These are phyloP conservation scores for Evernia prunastri DNA, from an alignment of 495 filamentous ascomycete species.

Conservation along the genomic window DNA sequence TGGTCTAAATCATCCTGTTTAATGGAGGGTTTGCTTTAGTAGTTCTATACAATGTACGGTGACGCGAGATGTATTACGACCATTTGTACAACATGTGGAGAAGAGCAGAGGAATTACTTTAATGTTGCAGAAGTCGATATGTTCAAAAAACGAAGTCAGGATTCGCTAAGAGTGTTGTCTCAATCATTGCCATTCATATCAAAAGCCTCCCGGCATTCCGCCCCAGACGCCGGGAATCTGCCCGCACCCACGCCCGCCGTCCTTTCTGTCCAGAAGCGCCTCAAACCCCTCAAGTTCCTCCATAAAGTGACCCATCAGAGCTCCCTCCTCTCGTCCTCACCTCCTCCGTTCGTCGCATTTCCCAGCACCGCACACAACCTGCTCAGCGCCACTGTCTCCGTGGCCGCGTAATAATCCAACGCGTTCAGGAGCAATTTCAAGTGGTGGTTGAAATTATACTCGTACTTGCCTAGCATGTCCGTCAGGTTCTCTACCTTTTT, in stretches of 20 bases:
- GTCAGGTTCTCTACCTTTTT: constrained; percentile 45
- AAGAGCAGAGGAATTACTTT: not conserved
- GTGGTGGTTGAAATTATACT: constrained; percentile 84
- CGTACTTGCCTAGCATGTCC: constrained; percentile 79
- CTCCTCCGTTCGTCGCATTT: constrained; percentile 62
- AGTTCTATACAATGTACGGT: not conserved
- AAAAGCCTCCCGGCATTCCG: not conserved
- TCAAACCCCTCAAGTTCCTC: not conserved
- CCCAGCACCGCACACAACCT: constrained; percentile 75
- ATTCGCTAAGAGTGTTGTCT: not conserved
- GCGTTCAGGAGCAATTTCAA: constrained; percentile 87
- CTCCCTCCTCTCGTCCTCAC: constrained; percentile 33
- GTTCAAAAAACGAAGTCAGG: not conserved
- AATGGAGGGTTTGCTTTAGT: no score
- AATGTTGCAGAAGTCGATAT: not conserved
- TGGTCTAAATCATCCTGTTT: no score
- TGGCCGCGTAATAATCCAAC: constrained; percentile 93
- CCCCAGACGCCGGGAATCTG: not conserved
- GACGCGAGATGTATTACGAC: not conserved
- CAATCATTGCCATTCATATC: not conserved
- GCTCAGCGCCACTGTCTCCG: constrained; percentile 89
- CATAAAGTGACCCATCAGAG: not conserved
- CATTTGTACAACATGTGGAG: not conserved
- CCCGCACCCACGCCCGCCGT: not conserved
- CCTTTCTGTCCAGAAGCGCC: not conserved